phyloP scores from a whole-genome alignment of 148 eudicot species.

The Heliosperma pusillum region DNA sequence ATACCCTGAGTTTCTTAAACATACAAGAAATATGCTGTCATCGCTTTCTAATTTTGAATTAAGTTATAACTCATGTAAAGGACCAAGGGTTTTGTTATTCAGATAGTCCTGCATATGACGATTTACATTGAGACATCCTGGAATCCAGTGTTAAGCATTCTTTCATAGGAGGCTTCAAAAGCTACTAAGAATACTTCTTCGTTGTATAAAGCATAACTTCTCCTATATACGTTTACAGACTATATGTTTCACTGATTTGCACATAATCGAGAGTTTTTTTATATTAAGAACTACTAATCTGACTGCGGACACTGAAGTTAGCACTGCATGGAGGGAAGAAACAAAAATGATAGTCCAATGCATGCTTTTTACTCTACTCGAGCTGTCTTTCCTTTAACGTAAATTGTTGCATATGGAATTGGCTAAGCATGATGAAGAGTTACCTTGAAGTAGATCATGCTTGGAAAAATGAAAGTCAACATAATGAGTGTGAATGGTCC shows the following conservation, averaged over 20 bases:
- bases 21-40: background rate
- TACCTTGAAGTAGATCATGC: constrained; percentile 67
- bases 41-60: background rate
- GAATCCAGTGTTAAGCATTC: background rate
- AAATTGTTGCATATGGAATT: constrained; percentile 4
- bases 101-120: background rate
- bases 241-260: constrained; percentile 33
- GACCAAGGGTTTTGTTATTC: constrained; percentile 1
- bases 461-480: constrained; percentile 52
- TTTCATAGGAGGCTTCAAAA: background rate
- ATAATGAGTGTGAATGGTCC: constrained; percentile 50
- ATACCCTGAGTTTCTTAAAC: too few species aligned
- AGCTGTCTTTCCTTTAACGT: constrained; percentile 50
- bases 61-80: background rate
- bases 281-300: constrained; percentile 37
- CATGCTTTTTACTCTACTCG: constrained; percentile 37
- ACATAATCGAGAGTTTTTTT: constrained; percentile 38
- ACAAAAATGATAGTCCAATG: constrained; percentile 44
- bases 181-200: background rate
- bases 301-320: constrained; percentile 50
- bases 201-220: background rate
- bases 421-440: constrained; percentile 6
- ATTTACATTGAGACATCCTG: background rate
- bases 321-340: constrained; percentile 40
- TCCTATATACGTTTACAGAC: background rate